Evolutionary conservation across 2,329 filamentous ascomycete species (phyloP).

Genomic region (Neofusicoccum kwambonambiense): DNA sequence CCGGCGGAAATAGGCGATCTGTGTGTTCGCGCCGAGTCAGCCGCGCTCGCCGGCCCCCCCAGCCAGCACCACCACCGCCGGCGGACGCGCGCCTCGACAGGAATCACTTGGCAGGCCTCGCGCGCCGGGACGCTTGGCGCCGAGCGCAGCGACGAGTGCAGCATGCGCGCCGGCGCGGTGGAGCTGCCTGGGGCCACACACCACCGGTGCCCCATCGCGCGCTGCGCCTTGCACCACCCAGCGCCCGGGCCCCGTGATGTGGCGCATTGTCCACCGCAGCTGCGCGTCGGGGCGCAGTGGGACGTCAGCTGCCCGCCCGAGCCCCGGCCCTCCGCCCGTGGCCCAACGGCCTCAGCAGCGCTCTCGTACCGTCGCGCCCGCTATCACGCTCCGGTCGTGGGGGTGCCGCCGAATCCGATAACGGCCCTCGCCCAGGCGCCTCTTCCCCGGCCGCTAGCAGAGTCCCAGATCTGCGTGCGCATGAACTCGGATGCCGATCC

Average conservation of each 20-base stretch:
- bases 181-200: slow-evolving; percentile 6
- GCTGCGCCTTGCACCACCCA: slow-evolving; percentile 13
- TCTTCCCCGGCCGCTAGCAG: background rate
- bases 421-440: background rate
- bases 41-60: background rate
- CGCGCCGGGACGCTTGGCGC: slow-evolving; percentile 8
- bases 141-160: background rate
- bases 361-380: background rate
- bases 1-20: slow-evolving; percentile 16
- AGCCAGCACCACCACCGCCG: background rate
- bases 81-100: slow-evolving; percentile 2
- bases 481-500: slow-evolving; percentile 12
- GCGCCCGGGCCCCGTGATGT: slow-evolving; percentile 10
- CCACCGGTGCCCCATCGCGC: background rate
- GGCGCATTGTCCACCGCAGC: slow-evolving; percentile 13
- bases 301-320: slow-evolving; percentile 13
- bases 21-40: slow-evolving; percentile 13
- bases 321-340: background rate
- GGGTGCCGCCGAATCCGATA: background rate
- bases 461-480: slow-evolving; percentile 5
- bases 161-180: background rate
- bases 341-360: background rate
- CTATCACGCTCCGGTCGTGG: background rate
- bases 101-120: background rate
- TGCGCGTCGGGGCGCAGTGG: slow-evolving; percentile 15